These are phyloP conservation scores for Oryza brachyantha DNA, from an alignment of 176 grass and related monocot genomes.

Conservation along the genomic window DNA sequence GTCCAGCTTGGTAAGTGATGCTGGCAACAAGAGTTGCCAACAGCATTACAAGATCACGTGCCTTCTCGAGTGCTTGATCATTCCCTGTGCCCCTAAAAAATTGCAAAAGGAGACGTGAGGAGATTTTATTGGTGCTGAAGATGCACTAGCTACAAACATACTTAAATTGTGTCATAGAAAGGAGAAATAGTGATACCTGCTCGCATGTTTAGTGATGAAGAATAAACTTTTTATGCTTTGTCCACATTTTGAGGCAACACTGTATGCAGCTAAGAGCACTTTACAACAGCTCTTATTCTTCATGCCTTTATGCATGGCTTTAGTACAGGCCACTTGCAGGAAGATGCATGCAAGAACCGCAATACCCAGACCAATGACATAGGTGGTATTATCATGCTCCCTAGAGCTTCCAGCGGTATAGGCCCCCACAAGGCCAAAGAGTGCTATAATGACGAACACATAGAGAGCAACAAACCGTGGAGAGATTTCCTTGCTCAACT, in stretches of 20 bases:
- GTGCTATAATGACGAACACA: neutral
- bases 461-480: neutral
- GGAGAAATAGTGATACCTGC: neutral
- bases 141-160: too few species aligned
- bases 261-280: neutral
- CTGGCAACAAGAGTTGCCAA: slow-evolving; percentile 31
- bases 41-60: neutral
- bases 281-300: neutral
- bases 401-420: too few species aligned
- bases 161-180: neutral
- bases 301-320: neutral
- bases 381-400: neutral
- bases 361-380: neutral
- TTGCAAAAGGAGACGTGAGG: neutral
- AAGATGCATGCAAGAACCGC: neutral
- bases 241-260: neutral
- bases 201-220: neutral
- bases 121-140: too few species aligned
- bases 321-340: neutral
- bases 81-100: neutral
- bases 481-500: neutral
- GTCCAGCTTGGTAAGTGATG: slow-evolving; percentile 32
- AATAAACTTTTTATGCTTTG: neutral
- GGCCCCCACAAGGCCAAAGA: neutral
- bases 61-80: neutral